These are phyloP conservation scores for Dioscorea zingiberensis DNA, from an alignment of 106 monocot genomes.

Conservation along the genomic window DNA sequence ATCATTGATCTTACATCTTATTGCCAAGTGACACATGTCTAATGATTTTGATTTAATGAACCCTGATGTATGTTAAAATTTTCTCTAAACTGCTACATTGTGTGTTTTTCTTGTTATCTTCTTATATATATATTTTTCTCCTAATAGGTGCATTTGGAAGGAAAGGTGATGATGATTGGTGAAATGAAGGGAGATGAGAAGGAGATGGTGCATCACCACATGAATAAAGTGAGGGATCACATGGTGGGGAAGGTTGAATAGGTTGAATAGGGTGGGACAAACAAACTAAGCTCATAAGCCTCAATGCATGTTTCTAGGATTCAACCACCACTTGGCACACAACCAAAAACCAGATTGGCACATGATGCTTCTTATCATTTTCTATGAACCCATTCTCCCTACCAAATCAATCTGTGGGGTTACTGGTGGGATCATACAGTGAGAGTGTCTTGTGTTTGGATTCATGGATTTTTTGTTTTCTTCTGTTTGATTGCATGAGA, in stretches of 20 bases:
- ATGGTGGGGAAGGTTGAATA: slow-evolving; percentile 19
- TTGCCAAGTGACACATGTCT: too few relatives aligned
- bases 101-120: too few relatives aligned
- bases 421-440: not conserved
- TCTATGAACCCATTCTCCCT: not conserved
- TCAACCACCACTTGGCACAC: slow-evolving; percentile 8
- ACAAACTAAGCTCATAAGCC: slow-evolving; percentile 30
- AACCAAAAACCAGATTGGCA: slow-evolving; percentile 19
- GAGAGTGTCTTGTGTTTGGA: not conserved
- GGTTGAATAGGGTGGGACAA: not conserved
- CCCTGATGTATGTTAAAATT: not conserved
- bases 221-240: slow-evolving; percentile 38
- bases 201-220: slow-evolving; percentile 23
- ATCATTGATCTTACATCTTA: too few relatives aligned
- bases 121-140: too few relatives aligned
- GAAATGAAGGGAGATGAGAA: slow-evolving; percentile 5
- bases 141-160: not conserved
- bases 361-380: slow-evolving; percentile 17
- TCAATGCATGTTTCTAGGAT: slow-evolving; percentile 16
- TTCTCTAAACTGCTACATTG: not conserved
- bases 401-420: slow-evolving; percentile 10
- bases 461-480: slow-evolving; percentile 5
- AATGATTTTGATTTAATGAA: too few relatives aligned
- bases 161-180: not conserved
- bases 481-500: too few relatives aligned